These are phyloP conservation scores for Alloteropsis semialata DNA, from an alignment of 176 grass and related monocot species.

Conservation along the genomic window DNA sequence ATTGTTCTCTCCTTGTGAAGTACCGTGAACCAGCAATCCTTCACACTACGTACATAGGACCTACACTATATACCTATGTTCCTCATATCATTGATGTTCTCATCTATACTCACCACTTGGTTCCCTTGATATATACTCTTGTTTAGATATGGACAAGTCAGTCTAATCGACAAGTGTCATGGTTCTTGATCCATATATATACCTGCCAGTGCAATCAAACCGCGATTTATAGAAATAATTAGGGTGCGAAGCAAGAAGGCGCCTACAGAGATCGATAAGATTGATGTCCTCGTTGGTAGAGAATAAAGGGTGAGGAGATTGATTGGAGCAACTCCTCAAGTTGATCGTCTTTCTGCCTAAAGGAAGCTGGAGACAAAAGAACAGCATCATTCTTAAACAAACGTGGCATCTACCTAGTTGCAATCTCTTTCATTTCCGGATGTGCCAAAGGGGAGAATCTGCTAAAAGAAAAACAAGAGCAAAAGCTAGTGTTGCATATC, in stretches of 20 bases:
- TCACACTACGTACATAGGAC: not conserved
- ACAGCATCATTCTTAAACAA: not conserved
- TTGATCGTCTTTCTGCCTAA: constrained; percentile 8
- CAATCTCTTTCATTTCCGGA: constrained; percentile 8
- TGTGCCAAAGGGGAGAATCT: constrained; percentile 19
- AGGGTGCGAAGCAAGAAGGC: not conserved
- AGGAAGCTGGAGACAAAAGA: not conserved
- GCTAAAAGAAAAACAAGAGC: not conserved
- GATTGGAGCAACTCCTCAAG: constrained; percentile 1
- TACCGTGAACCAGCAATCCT: not conserved
- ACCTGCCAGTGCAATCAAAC: not conserved
- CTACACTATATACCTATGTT: not conserved
- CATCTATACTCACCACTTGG: not conserved
- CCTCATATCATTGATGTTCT: not conserved
- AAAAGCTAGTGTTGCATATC: constrained; percentile 34
- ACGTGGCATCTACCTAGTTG: constrained; percentile 25
- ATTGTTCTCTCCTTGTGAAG: not conserved
- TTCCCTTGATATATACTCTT: not conserved
- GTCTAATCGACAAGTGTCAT: not conserved
- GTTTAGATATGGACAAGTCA: not conserved
- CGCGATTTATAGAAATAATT: not conserved
- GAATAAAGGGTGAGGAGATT: constrained; percentile 31
- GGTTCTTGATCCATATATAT: not conserved
- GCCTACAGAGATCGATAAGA: constrained; percentile 17
- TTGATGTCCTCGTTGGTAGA: constrained; percentile 19